These are phyloP conservation scores for Melastoma malabathricum DNA, from an alignment of 345 rosid genomes.

Conservation along the genomic window DNA sequence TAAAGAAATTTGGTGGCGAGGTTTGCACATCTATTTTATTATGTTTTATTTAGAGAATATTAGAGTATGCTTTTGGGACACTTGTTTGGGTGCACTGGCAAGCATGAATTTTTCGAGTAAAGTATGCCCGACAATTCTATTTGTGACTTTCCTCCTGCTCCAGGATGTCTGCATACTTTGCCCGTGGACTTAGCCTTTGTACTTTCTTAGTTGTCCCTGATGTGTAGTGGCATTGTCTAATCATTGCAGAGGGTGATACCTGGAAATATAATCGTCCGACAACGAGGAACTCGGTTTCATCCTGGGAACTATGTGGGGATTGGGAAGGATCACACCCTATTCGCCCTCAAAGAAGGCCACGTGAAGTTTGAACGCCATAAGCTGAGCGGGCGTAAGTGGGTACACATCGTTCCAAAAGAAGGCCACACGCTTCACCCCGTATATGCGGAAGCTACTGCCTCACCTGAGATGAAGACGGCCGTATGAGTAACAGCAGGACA, in stretches of 20 bases:
- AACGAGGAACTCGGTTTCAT: conserved; percentile 70
- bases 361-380: conserved; percentile 60
- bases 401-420: conserved; percentile 17
- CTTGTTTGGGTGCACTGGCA: too few relatives aligned
- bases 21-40: conserved; percentile 10
- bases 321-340: conserved; percentile 32
- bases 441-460: conserved; percentile 10
- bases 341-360: conserved; percentile 28
- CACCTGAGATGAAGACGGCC: conserved; percentile 7
- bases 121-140: too few relatives aligned
- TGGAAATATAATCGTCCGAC: conserved; percentile 76
- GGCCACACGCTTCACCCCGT: conserved; percentile 75
- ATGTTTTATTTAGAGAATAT: too few relatives aligned
- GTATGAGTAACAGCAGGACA: not conserved
- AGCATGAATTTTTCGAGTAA: too few relatives aligned
- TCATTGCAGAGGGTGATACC: conserved; percentile 55
- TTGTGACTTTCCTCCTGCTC: too few relatives aligned
- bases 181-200: too few relatives aligned
- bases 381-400: conserved; percentile 44
- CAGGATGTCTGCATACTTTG: too few relatives aligned
- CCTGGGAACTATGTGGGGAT: conserved; percentile 72
- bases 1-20: conserved; percentile 92
- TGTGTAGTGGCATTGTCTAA: not conserved
- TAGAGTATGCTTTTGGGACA: too few relatives aligned
- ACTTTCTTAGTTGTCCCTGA: too few relatives aligned